A percentile compares a stretch with the other conserved stretches of the same genome.
These are phyloP conservation scores for Penicillium steckii DNA, from an alignment of 495 filamentous ascomycete genomes.

Conservation along the genomic window DNA sequence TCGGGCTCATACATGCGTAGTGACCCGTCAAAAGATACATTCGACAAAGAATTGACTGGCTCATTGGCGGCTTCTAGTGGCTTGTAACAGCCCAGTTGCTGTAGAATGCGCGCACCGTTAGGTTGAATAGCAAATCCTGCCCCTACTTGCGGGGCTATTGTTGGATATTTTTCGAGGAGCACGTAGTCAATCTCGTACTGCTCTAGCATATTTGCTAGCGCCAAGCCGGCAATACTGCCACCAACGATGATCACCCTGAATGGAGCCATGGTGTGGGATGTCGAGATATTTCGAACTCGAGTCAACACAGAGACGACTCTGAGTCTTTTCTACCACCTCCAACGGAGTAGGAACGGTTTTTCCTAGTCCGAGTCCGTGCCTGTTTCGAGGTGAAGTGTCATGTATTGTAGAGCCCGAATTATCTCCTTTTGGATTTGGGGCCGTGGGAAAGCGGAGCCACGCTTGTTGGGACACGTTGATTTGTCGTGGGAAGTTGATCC, in stretches of 20 bases:
- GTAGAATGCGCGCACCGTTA: conserved; percentile 40
- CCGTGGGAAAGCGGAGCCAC: not conserved
- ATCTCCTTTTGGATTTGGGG: not conserved
- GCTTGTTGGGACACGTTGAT: not conserved
- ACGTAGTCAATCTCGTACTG: conserved; percentile 47
- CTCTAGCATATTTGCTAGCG: conserved; percentile 42
- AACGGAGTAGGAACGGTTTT: not conserved
- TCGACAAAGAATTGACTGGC: conserved; percentile 2
- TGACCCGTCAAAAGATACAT: not conserved
- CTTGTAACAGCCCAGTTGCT: conserved; percentile 45
- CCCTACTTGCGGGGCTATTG: conserved; percentile 36
- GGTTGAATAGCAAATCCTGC: conserved; percentile 31
- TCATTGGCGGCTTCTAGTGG: not conserved
- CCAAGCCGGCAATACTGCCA: conserved; percentile 52
- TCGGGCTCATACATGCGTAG: not conserved
- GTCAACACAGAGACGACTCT: not conserved
- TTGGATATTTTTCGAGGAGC: conserved; percentile 40
- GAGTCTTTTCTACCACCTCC: not conserved
- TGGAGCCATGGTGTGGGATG: not conserved
- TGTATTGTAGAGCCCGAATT: not conserved
- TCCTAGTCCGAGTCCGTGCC: not conserved
- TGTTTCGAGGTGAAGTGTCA: not conserved
- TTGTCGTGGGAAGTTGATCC: not conserved
- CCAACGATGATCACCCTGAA: conserved; percentile 48
- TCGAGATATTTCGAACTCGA: not conserved